Percentiles rank a stretch among this genome's conserved stretches.
phyloP scores from a whole-genome alignment of 306 rosid species.

The Arachis hypogaea region DNA sequence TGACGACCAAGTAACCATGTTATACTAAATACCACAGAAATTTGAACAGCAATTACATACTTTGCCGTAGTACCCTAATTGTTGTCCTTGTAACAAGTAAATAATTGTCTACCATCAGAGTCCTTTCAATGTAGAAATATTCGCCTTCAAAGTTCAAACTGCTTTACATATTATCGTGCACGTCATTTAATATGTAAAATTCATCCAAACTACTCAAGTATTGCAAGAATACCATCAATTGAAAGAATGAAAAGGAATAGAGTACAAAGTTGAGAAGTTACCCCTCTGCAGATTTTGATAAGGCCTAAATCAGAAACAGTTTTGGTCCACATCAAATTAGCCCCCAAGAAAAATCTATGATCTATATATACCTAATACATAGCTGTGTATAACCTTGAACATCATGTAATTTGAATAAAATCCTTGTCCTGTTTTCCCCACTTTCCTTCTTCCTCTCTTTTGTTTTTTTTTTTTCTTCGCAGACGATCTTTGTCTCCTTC shows the following conservation, averaged over 20 bases:
- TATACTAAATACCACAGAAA: background rate
- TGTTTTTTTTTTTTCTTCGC: background rate
- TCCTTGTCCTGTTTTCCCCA: background rate
- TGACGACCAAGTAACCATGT: background rate
- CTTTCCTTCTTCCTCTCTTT: background rate
- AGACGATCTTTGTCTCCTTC: slow-evolving; percentile 18
- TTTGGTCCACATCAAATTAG: slow-evolving; percentile 31
- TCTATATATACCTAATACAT: slow-evolving; percentile 21
- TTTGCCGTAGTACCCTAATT: background rate
- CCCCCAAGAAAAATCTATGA: background rate
- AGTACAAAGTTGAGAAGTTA: slow-evolving; percentile 28
- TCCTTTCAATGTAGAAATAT: background rate
- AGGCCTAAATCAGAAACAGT: slow-evolving; percentile 37
- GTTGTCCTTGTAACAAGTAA: background rate
- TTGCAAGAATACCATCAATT: slow-evolving; percentile 6
- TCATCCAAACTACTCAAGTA: slow-evolving; percentile 4
- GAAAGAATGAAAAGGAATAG: slow-evolving; percentile 9
- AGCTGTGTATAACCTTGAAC: slow-evolving; percentile 23
- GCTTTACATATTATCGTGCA: background rate
- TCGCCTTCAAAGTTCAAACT: background rate
- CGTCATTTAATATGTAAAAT: background rate
- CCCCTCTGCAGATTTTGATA: slow-evolving; percentile 31
- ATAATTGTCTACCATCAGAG: background rate
- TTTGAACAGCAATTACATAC: background rate
- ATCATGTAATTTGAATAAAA: slow-evolving; percentile 35